Percentiles rank a stretch among this genome's conserved stretches.
These are phyloP conservation scores for Microbotryomycetes sp. DNA, from an alignment of 1,284 basidiomycete species.

Conservation along the genomic window DNA sequence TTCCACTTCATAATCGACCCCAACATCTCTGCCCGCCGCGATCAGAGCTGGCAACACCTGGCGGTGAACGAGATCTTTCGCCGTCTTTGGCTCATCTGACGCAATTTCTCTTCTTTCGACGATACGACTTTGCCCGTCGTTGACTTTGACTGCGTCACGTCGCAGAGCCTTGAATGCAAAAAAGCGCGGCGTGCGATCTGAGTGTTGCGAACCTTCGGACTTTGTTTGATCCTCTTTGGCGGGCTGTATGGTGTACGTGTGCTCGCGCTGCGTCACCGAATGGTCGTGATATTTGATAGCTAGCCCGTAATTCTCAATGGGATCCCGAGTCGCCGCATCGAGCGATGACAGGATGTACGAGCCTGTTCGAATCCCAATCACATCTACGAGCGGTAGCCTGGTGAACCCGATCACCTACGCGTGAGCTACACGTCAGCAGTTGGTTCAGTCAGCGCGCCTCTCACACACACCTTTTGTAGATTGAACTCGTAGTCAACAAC, in stretches of 20 bases:
- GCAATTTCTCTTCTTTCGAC: slow-evolving; percentile 63
- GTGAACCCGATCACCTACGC: slow-evolving; percentile 37
- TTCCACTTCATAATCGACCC: slow-evolving; percentile 46
- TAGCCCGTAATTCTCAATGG: slow-evolving; percentile 75
- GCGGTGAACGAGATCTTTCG: slow-evolving; percentile 62
- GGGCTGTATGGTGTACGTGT: slow-evolving; percentile 72
- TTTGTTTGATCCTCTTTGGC: not conserved
- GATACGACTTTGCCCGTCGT: slow-evolving; percentile 47
- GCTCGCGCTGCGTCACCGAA: slow-evolving; percentile 55
- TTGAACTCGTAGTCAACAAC: slow-evolving; percentile 32
- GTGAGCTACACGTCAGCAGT: slow-evolving; percentile 18
- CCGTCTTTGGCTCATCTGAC: slow-evolving; percentile 59
- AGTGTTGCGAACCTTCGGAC: not conserved
- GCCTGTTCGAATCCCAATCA: slow-evolving; percentile 73
- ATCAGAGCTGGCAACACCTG: slow-evolving; percentile 62
- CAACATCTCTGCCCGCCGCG: slow-evolving; percentile 59
- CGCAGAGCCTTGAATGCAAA: slow-evolving; percentile 48
- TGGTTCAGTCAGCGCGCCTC: not conserved
- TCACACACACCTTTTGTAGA: slow-evolving; percentile 46
- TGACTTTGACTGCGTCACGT: slow-evolving; percentile 27
- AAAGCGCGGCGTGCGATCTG: slow-evolving; percentile 34
- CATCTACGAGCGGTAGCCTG: slow-evolving; percentile 74
- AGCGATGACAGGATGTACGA: slow-evolving; percentile 84
- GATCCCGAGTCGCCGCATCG: slow-evolving; percentile 77
- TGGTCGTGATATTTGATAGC: slow-evolving; percentile 64